Conservation (phyloP, 495 filamentous ascomycete species). For the Stereocaulon alpinum region DNA sequence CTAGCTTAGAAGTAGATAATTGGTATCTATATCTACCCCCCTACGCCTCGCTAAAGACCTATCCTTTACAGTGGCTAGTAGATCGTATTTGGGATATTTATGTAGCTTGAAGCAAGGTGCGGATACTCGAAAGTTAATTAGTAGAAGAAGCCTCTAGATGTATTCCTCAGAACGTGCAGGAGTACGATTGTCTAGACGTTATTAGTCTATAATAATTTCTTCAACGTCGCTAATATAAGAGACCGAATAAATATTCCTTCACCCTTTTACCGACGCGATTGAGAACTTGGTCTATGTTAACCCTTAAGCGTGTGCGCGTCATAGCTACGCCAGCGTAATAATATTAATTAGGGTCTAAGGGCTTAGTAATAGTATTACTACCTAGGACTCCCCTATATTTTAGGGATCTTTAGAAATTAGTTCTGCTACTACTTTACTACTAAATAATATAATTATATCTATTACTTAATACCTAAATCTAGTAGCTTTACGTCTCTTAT, state of each 20-base stretch:
- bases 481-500: no score
- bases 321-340: no score
- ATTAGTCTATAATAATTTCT: not conserved
- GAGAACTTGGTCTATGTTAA: not conserved
- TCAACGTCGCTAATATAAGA: not conserved
- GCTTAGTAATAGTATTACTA: no score
- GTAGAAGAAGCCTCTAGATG: not conserved
- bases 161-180: not conserved
- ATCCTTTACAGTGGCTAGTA: conserved; percentile 27
- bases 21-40: conserved; percentile 29
- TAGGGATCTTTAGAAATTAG: no score
- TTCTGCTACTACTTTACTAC: no score
- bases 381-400: no score
- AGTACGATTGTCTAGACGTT: not conserved
- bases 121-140: not conserved
- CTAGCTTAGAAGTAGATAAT: conserved; percentile 24
- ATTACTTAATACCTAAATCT: no score
- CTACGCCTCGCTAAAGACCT: conserved; percentile 20
- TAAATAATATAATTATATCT: no score
- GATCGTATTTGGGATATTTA: conserved; percentile 29
- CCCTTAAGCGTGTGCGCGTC: no score
- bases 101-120: conserved; percentile 4
- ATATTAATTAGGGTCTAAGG: no score
- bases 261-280: not conserved
- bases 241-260: not conserved